These are phyloP conservation scores for Nematodospora anomalae DNA, from an alignment of 1,139 yeast species.

Conservation along the genomic window DNA sequence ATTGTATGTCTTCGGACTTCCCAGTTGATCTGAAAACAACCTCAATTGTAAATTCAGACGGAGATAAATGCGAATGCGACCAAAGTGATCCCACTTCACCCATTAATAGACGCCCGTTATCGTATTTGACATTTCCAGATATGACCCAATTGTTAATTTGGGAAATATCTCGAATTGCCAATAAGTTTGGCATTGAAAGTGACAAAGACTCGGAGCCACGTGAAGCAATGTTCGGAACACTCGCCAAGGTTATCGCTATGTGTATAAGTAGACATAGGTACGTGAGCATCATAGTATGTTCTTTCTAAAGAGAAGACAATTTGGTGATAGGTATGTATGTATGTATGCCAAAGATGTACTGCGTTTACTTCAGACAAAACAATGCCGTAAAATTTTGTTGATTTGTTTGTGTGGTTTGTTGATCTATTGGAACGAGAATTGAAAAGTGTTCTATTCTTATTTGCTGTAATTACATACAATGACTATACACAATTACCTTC, in stretches of 20 bases:
- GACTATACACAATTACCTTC: too few species aligned
- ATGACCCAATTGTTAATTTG: slow-evolving; percentile 28
- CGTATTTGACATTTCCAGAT: slow-evolving; percentile 28
- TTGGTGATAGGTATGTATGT: too few species aligned
- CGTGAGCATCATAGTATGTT: neutral
- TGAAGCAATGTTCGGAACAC: neutral
- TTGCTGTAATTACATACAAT: too few species aligned
- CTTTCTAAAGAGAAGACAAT: too few species aligned
- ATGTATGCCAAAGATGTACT: too few species aligned
- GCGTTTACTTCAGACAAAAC: too few species aligned
- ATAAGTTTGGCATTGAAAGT: slow-evolving; percentile 13
- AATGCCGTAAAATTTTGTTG: too few species aligned
- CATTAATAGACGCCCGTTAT: slow-evolving; percentile 42
- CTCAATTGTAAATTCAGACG: slow-evolving; percentile 58
- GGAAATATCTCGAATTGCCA: slow-evolving; percentile 6
- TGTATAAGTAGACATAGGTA: neutral
- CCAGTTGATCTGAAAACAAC: slow-evolving; percentile 62
- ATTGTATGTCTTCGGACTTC: slow-evolving; percentile 26
- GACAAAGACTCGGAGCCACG: neutral
- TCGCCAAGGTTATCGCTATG: neutral
- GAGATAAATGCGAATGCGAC: slow-evolving; percentile 38
- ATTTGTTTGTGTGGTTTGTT: too few species aligned
- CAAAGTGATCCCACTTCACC: slow-evolving; percentile 45
- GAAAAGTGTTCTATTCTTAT: too few species aligned
- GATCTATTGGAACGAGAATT: too few species aligned